Evolutionary conservation across 495 filamentous ascomycete genomes (phyloP).

Genomic region (Hypoxylon lienhwacheense): DNA sequence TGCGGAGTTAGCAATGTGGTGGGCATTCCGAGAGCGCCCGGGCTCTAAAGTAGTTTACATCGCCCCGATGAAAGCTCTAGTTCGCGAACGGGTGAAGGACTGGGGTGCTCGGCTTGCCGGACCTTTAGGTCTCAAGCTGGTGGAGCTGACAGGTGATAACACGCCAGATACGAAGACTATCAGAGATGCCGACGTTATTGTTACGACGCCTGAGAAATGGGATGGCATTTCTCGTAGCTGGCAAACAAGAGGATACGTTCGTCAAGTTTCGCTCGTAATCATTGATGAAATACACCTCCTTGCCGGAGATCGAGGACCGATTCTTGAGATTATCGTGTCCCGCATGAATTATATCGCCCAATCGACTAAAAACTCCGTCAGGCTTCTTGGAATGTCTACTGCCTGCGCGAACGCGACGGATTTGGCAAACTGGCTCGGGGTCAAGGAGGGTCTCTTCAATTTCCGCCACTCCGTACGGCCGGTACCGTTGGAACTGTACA

Average conservation of each 20-base stretch:
- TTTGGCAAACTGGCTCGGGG: slow-evolving; percentile 93
- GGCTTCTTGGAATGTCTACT: slow-evolving; percentile 96
- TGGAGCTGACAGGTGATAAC: slow-evolving; percentile 97
- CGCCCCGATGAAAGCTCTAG: slow-evolving; percentile 97
- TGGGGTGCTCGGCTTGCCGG: slow-evolving; percentile 83
- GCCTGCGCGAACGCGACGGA: slow-evolving; percentile 96
- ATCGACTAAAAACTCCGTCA: slow-evolving; percentile 82
- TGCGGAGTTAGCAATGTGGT: slow-evolving; percentile 99
- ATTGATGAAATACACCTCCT: slow-evolving; percentile 98
- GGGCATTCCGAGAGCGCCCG: slow-evolving; percentile 94
- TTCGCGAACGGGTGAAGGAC: slow-evolving; percentile 94
- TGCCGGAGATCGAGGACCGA: slow-evolving; percentile 92
- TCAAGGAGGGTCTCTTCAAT: slow-evolving; percentile 96
- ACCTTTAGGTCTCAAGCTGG: slow-evolving; percentile 85
- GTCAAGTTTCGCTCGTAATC: slow-evolving; percentile 92
- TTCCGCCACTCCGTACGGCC: slow-evolving; percentile 98
- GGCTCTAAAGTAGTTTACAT: slow-evolving; percentile 99
- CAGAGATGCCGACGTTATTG: slow-evolving; percentile 92
- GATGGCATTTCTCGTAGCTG: slow-evolving; percentile 98
- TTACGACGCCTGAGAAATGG: slow-evolving; percentile 99
- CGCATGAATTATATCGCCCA: slow-evolving; percentile 99
- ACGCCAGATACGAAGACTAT: slow-evolving; percentile 96
- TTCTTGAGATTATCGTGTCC: slow-evolving; percentile 98
- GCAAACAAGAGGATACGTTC: slow-evolving; percentile 95
- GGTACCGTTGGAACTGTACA: slow-evolving; percentile 92